Evolutionary conservation across 768 basidiomycete species (phyloP), one percentile per base, ranked within the genome.

Genomic region (Russula olivacea): DNA sequence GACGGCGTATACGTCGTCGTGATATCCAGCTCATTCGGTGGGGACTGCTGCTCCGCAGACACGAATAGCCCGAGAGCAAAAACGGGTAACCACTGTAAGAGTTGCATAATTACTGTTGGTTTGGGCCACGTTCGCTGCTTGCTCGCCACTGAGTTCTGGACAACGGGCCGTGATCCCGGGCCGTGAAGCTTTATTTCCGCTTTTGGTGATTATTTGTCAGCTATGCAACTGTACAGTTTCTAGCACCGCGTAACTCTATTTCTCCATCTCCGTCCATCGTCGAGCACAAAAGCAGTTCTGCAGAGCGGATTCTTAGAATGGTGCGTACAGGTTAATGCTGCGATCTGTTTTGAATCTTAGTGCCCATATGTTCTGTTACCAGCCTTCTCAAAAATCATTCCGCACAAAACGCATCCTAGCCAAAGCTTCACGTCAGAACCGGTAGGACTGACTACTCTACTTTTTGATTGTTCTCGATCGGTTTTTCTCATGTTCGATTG

Each of bases 361-460:
- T 36, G 1, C 14, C 3, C 2, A 7, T 6, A 2, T 6, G 15
- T 38, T 14, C 6, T 38, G 30, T 19, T 11, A n/a, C 7, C 21
- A 98, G 96, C 96, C 96, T 78, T 98, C 96, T 75, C 93, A 98
- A 87, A 99, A 99, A 81, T 85, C 93, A 63, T 98, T 98, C 85
- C 84, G 91, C 74, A 94, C 90, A 76, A 99, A 99, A 83, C 87
- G 88, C 75, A 95, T 87, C 74, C 91, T 99, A 71, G 93, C 96
- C 75, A 99, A 98, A 84, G 93, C 93, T 65, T 76, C 81, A 65
- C 87, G 93, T 72, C 94, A 97, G 84, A 99, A 99, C 83, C 85
- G 96, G 91, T 93, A 71, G 69, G 41, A 15, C 61, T 38, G 21
- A 15, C 58, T 40, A 28, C 3, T 1, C n/a, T 28, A 4, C 28